A percentile compares a stretch with the other conserved stretches of the same genome.
phyloP scores from a whole-genome alignment of 2,329 filamentous ascomycete species.

The Penicillium sp. region DNA sequence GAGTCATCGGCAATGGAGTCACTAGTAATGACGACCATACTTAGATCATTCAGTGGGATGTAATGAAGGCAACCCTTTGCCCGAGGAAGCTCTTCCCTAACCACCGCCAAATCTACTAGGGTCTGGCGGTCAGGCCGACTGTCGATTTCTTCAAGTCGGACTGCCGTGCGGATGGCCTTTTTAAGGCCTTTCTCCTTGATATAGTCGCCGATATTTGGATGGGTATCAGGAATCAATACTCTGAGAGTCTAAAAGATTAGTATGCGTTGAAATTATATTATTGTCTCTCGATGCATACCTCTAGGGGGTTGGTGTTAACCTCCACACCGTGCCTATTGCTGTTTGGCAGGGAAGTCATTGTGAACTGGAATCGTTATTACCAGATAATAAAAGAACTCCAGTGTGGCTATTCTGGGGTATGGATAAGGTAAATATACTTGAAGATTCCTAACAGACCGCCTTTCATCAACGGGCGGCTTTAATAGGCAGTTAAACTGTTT shows the following conservation, averaged over 20 bases:
- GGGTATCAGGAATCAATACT: not conserved
- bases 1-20: not conserved
- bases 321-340: no score
- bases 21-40: not conserved
- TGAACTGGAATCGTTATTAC: no score
- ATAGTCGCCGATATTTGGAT: not conserved
- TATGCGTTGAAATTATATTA: no score
- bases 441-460: no score
- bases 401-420: no score
- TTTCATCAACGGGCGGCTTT: no score
- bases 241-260: not conserved
- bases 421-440: no score
- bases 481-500: no score
- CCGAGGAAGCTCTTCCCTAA: not conserved
- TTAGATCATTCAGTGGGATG: not conserved
- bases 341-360: no score
- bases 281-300: no score
- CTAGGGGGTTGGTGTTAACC: no score
- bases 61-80: not conserved
- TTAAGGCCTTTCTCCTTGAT: not conserved
- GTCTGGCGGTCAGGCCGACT: not conserved
- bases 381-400: no score
- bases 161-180: not conserved
- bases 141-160: not conserved
- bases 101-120: not conserved